A percentile compares a stretch with the other conserved stretches of the same genome.
phyloP scores from a whole-genome alignment of 78 protist species.

The Dictyostelium intermedium region DNA sequence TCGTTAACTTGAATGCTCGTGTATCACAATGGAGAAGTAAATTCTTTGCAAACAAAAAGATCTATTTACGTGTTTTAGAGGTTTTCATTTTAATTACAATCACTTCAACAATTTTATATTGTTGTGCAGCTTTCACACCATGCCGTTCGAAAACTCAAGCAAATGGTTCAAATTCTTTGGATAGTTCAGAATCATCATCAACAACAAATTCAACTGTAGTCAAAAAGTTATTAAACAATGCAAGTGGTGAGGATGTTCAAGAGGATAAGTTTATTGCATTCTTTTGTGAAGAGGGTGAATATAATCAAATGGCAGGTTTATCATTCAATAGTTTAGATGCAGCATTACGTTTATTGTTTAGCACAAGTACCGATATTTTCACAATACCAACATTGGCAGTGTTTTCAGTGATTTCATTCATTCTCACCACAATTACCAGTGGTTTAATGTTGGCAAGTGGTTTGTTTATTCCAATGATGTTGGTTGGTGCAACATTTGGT shows the following conservation, averaged over 20 bases:
- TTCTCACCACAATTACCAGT: constrained; percentile 83
- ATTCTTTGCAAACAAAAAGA: constrained; percentile 21
- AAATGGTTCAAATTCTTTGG: neutral
- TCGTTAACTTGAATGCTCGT: constrained; percentile 50
- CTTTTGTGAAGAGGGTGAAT: constrained; percentile 56
- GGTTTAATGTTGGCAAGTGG: constrained; percentile 92
- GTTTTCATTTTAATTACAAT: constrained; percentile 61
- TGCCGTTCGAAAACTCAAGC: neutral
- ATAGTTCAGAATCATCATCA: neutral
- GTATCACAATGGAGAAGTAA: constrained; percentile 24
- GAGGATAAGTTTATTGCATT: neutral
- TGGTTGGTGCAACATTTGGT: constrained; percentile 91
- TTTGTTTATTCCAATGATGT: constrained; percentile 91
- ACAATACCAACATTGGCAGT: constrained; percentile 71
- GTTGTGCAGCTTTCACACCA: constrained; percentile 7
- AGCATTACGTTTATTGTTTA: constrained; percentile 75
- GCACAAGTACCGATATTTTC: constrained; percentile 4
- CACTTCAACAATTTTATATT: constrained; percentile 1
- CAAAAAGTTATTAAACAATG: neutral
- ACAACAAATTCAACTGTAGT: neutral
- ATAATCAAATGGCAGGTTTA: constrained; percentile 91
- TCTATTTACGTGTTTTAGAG: constrained; percentile 11
- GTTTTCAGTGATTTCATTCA: constrained; percentile 78
- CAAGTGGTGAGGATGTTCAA: neutral
- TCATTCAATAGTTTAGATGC: constrained; percentile 83